Evolutionary conservation across 2,329 filamentous ascomycete genomes (phyloP), one percentile per base, ranked within the genome.

Genomic region (Pyrenophora graminea): DNA sequence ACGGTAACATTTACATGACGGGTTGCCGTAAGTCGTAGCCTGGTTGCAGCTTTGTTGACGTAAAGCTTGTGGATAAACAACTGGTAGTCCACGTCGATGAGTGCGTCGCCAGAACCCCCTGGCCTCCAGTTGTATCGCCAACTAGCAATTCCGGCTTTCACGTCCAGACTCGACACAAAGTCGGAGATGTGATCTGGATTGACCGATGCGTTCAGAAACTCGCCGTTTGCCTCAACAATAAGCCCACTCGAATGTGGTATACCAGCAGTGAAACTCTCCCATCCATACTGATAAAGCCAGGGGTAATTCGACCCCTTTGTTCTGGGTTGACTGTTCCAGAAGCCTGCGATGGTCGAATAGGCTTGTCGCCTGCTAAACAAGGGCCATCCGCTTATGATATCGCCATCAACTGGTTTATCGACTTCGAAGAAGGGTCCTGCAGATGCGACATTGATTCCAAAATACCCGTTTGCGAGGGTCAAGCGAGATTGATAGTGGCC

Each of bases 41-140:
- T 80, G 3, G 89, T 80, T 17, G 82, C 79, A 1, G 81, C 85
- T 51, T 84, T 80, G 55, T 85, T 87, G 60, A 86, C 76, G 45
- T 82, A 72, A 41, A 86, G 71, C 67, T 87, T 87, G 71, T 87
- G 81, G 9, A 84, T 80, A 58, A 89, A 84, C 56, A 89, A 76
- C n/a, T 81, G 77, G 61, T 88, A 89, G n/a, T 76, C 78, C 30
- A 90, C 77, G 12, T 83, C 76, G 51, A 87, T 85, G 0, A 77
- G 75, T 12, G 74, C 74, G 3, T 73, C 70, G 1, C 70, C 68
- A 8, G 23, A 48, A 9, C 67, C 67, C 9, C 65, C 67, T 1
- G 87, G 87, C 2, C 75, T 81, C 88, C 88, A 91, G 6, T 74
- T 83, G 62, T 88, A 89, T 3, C 77, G 75, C 85, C 87, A 90